These are phyloP conservation scores for Pythium phragmiticola DNA, from an alignment of 352 stramenopile species.

Conservation along the genomic window DNA sequence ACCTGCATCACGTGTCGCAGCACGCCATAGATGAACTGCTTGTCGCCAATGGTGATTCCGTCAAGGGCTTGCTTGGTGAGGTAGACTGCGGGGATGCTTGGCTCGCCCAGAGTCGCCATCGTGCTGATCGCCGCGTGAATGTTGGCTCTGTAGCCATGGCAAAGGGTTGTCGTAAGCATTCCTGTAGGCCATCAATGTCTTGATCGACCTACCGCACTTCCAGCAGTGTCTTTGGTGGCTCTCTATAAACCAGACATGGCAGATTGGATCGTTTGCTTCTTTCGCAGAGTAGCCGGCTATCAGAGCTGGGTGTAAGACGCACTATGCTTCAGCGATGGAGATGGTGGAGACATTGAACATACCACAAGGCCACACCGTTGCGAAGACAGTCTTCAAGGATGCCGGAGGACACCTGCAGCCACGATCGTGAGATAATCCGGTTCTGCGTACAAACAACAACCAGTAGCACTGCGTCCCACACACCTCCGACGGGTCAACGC, in stretches of 20 bases:
- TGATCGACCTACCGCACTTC: slow-evolving; percentile 18
- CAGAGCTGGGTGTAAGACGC: background rate
- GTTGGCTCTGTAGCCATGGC: slow-evolving; percentile 10
- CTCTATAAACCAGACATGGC: background rate
- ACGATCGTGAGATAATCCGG: background rate
- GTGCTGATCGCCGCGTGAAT: background rate
- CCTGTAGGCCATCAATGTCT: background rate
- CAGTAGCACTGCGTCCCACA: background rate
- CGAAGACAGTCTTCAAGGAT: slow-evolving; percentile 39
- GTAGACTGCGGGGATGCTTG: slow-evolving; percentile 16
- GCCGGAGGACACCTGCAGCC: slow-evolving; percentile 8
- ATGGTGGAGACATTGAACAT: background rate
- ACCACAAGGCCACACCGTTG: slow-evolving; percentile 44
- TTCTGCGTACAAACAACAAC: background rate
- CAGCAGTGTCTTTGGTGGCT: slow-evolving; percentile 16
- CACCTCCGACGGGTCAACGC: slow-evolving; percentile 18
- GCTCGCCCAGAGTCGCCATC: background rate
- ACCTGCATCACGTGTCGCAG: slow-evolving; percentile 57
- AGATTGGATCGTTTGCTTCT: background rate
- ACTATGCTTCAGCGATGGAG: background rate
- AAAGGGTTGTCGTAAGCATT: no score
- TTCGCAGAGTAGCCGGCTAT: slow-evolving; percentile 10
- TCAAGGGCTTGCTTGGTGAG: slow-evolving; percentile 30
- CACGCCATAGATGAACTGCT: slow-evolving; percentile 43
- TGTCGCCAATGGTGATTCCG: slow-evolving; percentile 45